These are phyloP conservation scores for Malassezia obtusa DNA, from an alignment of 1,284 basidiomycete species.

Conservation along the genomic window DNA sequence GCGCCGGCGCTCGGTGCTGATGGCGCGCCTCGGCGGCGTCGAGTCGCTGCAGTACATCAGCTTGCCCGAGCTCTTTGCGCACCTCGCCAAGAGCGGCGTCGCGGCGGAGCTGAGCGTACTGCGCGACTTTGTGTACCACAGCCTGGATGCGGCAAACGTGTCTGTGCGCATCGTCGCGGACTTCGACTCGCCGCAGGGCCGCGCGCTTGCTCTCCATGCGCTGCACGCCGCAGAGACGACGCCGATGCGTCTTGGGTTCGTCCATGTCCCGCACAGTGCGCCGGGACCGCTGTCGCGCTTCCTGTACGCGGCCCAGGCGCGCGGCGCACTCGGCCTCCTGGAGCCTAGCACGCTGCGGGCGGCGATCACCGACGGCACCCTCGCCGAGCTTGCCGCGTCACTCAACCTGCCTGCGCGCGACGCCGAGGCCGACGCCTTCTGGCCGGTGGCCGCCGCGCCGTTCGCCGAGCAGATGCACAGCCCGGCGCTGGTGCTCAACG, in stretches of 20 bases:
- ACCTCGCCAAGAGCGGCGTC: constrained; percentile 7
- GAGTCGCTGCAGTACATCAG: constrained; percentile 8
- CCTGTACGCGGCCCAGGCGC: not conserved
- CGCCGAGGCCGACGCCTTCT: not conserved
- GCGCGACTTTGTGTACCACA: constrained; percentile 58
- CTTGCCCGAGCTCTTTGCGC: not conserved
- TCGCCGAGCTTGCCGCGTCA: not conserved
- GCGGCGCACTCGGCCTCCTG: not conserved
- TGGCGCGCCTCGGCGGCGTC: constrained; percentile 55
- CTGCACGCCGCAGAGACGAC: not conserved
- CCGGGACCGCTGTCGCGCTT: not conserved
- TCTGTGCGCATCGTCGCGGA: constrained; percentile 38
- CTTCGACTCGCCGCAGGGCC: not conserved
- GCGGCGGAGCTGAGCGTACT: constrained; percentile 24
- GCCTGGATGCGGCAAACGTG: constrained; percentile 50
- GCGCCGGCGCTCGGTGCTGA: constrained; percentile 60
- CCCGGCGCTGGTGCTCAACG: constrained; percentile 22
- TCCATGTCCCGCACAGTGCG: not conserved
- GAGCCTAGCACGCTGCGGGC: not conserved
- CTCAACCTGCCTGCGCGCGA: not conserved
- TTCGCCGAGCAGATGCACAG: not conserved
- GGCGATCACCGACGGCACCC: not conserved
- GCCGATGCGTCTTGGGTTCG: not conserved
- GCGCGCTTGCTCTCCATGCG: not conserved
- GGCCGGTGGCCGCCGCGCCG: not conserved